Percentiles rank a stretch among this genome's conserved stretches.
Conservation (phyloP, 2,329 filamentous ascomycete species). For the Talaromyces amestolkiae region DNA sequence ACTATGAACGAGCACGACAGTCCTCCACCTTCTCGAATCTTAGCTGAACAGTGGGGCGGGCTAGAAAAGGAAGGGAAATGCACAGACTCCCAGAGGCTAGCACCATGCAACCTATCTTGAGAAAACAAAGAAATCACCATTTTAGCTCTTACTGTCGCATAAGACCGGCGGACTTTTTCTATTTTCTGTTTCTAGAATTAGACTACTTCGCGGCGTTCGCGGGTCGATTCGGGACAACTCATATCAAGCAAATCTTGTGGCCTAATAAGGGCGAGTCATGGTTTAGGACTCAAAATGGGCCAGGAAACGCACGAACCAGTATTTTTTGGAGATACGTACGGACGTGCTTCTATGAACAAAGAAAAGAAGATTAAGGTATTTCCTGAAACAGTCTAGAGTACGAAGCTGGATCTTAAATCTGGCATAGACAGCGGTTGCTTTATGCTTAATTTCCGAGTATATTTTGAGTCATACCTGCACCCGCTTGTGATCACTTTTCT, state of each 20-base stretch:
- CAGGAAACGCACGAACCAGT: not conserved
- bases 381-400: not conserved
- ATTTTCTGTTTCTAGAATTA: not conserved
- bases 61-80: not conserved
- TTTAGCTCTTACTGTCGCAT: not conserved
- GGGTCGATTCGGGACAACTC: not conserved
- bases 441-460: not conserved
- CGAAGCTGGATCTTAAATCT: not conserved
- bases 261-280: not conserved
- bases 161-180: not conserved
- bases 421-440: not conserved
- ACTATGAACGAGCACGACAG: not conserved
- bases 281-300: not conserved
- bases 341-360: not conserved
- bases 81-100: not conserved
- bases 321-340: not conserved
- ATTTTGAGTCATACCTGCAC: not conserved
- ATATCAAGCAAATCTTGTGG: not conserved
- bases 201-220: not conserved
- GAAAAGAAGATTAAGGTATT: not conserved
- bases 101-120: not conserved
- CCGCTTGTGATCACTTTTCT: no score
- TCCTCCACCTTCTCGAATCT: not conserved
- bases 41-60: slow-evolving; percentile 3
- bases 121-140: not conserved